Base-by-base conservation (phyloP, 2,329 filamentous ascomycete genomes). In the Fusarium palustre region DNA sequence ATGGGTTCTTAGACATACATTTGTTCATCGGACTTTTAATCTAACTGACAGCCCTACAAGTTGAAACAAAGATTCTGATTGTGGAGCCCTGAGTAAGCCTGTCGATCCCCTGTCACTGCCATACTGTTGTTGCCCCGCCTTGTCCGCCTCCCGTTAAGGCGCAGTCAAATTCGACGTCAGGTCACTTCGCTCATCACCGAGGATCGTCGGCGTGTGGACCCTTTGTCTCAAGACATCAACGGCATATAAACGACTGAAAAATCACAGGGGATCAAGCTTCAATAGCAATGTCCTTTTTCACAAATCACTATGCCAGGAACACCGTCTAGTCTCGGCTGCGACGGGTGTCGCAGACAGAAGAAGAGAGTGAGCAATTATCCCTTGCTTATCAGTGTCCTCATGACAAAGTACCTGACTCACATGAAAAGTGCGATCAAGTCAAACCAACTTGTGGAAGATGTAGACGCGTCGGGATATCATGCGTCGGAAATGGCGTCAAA, bases 381-480 rank as follows among this genome's bases (percentile, higher is more conserved):
- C 25, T 12, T 7, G 3, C 24, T 43, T 28, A n/a, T 10, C 33
- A 7, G 9, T 4, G 13, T 12, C 25, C 22, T 6, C 8, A 2
- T 18, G 25, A 3, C 15, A 11, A 8, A 8, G 1, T 25, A 30
- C 24, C 24, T 33, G 11, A 2, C 52, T 63, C 7, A 63, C 15
- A 13, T 4, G 0, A 5, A 12, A 11, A 69, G 66, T 69, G 66
- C 41, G 66, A 69, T 13, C 53, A 67, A 59, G 33, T 20, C 0
- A 69, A 69, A 16, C 66, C 72, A 3, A 50, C 33, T 1, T 74
- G 72, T 15, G 66, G 63, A 2, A 64, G 68, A 69, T 74, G 72
- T 45, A 61, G 55, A 25, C 61, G 72, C 25, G 49, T 72, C 2
- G 54, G 55, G 1, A 48, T 70, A 4, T 39, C 56, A 4, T 74